Base-by-base conservation (phyloP, 257 asterid genomes). In the Przewalskia tangutica region DNA sequence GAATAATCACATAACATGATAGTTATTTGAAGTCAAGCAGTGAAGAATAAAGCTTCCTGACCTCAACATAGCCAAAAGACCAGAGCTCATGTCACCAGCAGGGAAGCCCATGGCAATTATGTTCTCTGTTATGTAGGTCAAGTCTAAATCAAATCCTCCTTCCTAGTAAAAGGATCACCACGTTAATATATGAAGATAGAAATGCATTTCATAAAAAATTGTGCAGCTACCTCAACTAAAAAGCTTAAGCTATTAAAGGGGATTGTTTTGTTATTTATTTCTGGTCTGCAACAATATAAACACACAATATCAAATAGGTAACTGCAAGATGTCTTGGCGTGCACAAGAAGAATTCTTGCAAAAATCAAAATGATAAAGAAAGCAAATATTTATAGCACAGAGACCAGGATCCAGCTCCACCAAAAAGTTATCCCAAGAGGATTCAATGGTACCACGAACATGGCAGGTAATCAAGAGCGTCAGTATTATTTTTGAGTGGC, bases 41-140 rank as follows among this genome's bases (percentile, higher is more conserved):
- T 66, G 78, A 46, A 71, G 82, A 59, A 51, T 17, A 66, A 4
- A 53, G 65, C 54, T 77, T 55, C n/a, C 79, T 83, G 86, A 93
- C 99, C 98, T 96, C 99, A 84, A 96, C 97, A 87, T 94, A 96
- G 81, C 98, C 97, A 68, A 96, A 82, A 94, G 90, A 3, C 99
- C 99, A 86, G 98, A 96, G 90, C 98, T 96, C 97, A 92, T 92
- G 84, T 94, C 98, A 87, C 99, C 99, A 84, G 99, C 98, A 78
- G 99, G 98, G 85, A 96, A 96, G 75, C 99, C 99, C 99, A 96
- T 96, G 51, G 99, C 99, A 83, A 96, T 96, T 83, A 96, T 92
- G 90, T 96, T 96, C 92, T 96, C 98, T n/a, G 98, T 96, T 91
- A 96, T 93, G 91, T 96, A 96, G 68, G 99, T 94, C 98, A 96